Evolutionary conservation across 192 early-diverging fungal species (phyloP).

Genomic region (Coemansia sp.): DNA sequence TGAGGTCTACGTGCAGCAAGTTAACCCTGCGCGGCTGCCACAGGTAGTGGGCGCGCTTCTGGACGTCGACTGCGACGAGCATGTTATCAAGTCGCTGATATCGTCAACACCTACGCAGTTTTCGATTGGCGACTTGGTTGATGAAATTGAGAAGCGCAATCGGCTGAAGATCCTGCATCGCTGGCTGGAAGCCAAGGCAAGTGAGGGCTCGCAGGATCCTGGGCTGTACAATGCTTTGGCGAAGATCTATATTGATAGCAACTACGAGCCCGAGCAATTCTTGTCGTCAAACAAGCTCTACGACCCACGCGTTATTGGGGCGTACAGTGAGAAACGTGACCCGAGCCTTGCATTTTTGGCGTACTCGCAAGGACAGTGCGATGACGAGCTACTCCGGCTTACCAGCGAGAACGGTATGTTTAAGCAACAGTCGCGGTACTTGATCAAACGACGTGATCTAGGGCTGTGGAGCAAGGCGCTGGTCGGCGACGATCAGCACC

Average conservation of each 20-base stretch:
- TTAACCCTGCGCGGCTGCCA: conserved; percentile 91
- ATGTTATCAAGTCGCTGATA: conserved; percentile 81
- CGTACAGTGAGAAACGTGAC: conserved; percentile 99
- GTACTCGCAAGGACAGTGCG: conserved; percentile 93
- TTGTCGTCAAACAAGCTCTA: conserved; percentile 75
- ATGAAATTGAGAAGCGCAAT: conserved; percentile 95
- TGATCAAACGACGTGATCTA: conserved; percentile 84
- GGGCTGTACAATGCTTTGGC: conserved; percentile 97
- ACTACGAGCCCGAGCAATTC: conserved; percentile 97
- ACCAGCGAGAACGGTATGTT: conserved; percentile 99
- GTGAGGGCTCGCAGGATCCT: conserved; percentile 84
- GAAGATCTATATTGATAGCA: conserved; percentile 99
- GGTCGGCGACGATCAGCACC: conserved; percentile 64
- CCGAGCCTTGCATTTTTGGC: conserved; percentile 93
- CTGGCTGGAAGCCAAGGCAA: conserved; percentile 88
- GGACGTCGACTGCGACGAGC: conserved; percentile 98
- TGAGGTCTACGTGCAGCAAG: conserved; percentile 99
- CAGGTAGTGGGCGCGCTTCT: conserved; percentile 94
- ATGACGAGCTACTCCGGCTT: conserved; percentile 90
- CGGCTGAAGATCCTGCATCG: conserved; percentile 92
- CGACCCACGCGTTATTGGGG: conserved; percentile 88
- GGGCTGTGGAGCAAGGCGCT: conserved; percentile 86
- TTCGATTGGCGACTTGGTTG: conserved; percentile 82
- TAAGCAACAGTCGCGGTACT: conserved; percentile 97
- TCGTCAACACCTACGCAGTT: conserved; percentile 82